Evolutionary conservation across 352 stramenopile genomes (phyloP), one percentile per base, ranked within the genome.

Genomic region (Nothophytophthora sp.): DNA sequence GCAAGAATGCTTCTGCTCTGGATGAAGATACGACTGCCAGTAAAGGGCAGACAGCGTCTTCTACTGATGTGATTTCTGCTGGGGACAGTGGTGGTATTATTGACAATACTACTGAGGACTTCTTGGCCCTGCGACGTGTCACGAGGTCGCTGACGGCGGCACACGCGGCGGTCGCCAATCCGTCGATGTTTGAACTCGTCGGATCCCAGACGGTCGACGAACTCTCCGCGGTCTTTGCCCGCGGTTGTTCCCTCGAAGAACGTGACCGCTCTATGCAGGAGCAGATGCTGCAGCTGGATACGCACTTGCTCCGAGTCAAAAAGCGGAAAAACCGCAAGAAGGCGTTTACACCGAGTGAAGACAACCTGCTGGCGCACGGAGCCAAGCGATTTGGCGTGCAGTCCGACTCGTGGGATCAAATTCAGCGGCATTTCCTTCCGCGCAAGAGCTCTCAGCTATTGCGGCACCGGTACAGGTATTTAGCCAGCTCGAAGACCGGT

Each of bases 131-230:
- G 8, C 60, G 83, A 15, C 78, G 85, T 24, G 81, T 95, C 15
- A 95, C 85, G 10, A 75, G 85, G 15, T 91, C 85, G 5, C 62
- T 95, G 29, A 91, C 70, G 2, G 81, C 85, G 2, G 85, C 85
- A 3, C 82, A 92, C 55, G 82, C 85, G 2, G 85, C 85, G 0
- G 76, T 95, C 15, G 73, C 77, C 2, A 81, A 92, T 36, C 85
- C 85, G 15, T 93, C 82, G 6, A 95, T 95, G 81, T 95, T 93
- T 57, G 85, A 95, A 37, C 60, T 95, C 42, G 76, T 92, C 1
- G 78, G 78, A 3, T 81, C 81, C 0, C 75, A 89, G 36, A 67
- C 74, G 0, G 55, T 89, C 1, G 70, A 86, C 11, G 53, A 85
- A n/a, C 45, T 95, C 8, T 74, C 73, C 1, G 51, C 59, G 9